These are phyloP conservation scores for Syzygium aqueum DNA, from an alignment of 345 rosid species.

Conservation along the genomic window DNA sequence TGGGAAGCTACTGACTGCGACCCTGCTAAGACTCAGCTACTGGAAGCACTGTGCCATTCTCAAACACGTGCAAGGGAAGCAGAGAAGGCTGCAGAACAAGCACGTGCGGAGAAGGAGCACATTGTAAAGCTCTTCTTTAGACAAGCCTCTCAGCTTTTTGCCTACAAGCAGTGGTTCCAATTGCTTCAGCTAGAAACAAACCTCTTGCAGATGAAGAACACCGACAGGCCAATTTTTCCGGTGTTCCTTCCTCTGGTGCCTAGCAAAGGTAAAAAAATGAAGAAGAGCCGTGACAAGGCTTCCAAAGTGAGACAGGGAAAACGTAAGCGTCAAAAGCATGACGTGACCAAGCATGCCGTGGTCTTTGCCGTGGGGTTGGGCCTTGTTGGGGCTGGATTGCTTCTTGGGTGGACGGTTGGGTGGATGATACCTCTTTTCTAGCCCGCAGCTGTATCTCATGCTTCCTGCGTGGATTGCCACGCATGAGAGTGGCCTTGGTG, in stretches of 20 bases:
- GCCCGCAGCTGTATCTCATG: background rate
- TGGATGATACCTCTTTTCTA: conserved; percentile 64
- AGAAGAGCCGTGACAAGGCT: conserved; percentile 23
- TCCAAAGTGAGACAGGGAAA: conserved; percentile 27
- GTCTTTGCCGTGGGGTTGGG: conserved; percentile 75
- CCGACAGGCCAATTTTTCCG: conserved; percentile 44
- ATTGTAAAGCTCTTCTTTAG: conserved; percentile 66
- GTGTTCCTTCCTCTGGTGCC: conserved; percentile 45
- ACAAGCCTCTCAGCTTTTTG: conserved; percentile 94
- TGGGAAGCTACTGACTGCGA: conserved; percentile 28
- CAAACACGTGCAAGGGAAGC: conserved; percentile 99
- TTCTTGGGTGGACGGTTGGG: conserved; percentile 95
- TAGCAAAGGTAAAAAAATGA: conserved; percentile 22
- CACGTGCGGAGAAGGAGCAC: conserved; percentile 73
- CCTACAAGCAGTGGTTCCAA: conserved; percentile 88
- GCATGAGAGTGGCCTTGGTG: background rate
- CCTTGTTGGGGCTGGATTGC: conserved; percentile 92
- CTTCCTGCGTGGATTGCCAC: conserved; percentile 3
- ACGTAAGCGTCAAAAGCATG: conserved; percentile 20
- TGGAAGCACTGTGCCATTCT: conserved; percentile 87
- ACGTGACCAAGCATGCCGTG: conserved; percentile 30
- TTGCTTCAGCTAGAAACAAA: conserved; percentile 74
- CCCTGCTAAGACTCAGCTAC: conserved; percentile 56
- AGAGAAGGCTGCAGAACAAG: conserved; percentile 79
- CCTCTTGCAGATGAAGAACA: conserved; percentile 49